A percentile compares a stretch with the other conserved stretches of the same genome.
Evolutionary conservation across 2,329 filamentous ascomycete genomes (phyloP).

Genomic region (Fusarium mexicanum): DNA sequence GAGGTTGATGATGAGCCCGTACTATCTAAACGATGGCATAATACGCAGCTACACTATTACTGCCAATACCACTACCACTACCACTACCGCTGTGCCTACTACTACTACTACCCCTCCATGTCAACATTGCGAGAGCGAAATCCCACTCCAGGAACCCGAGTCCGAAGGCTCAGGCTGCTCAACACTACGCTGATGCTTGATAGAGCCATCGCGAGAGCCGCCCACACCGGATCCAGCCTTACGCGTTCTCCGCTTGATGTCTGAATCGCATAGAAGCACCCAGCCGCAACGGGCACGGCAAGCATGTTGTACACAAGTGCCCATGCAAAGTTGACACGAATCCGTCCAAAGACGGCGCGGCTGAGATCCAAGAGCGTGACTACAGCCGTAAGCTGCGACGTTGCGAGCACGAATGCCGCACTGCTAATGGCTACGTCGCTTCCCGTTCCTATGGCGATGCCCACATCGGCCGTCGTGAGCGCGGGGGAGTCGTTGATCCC

Average conservation of each 20-base stretch:
- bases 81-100: background rate
- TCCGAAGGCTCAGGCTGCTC: conserved; percentile 79
- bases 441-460: conserved; percentile 84
- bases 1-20: background rate
- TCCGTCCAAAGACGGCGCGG: conserved; percentile 76
- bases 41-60: background rate
- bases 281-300: conserved; percentile 83
- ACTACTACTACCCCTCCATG: conserved; percentile 6
- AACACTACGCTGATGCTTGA: conserved; percentile 90
- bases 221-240: conserved; percentile 82
- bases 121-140: conserved; percentile 48
- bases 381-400: conserved; percentile 74
- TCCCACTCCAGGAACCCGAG: conserved; percentile 54
- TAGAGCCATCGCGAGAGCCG: conserved; percentile 88
- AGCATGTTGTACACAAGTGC: conserved; percentile 83
- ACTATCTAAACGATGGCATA: conserved; percentile 19
- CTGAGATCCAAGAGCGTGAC: conserved; percentile 79
- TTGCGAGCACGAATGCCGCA: conserved; percentile 84
- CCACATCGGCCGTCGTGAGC: conserved; percentile 81
- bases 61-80: background rate
- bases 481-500: conserved; percentile 91
- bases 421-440: conserved; percentile 85
- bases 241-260: conserved; percentile 63
- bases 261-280: conserved; percentile 72
- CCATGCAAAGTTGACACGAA: conserved; percentile 88